Conservation (phyloP, 1,284 basidiomycete genomes). For the Xerocomus minutiporus region DNA sequence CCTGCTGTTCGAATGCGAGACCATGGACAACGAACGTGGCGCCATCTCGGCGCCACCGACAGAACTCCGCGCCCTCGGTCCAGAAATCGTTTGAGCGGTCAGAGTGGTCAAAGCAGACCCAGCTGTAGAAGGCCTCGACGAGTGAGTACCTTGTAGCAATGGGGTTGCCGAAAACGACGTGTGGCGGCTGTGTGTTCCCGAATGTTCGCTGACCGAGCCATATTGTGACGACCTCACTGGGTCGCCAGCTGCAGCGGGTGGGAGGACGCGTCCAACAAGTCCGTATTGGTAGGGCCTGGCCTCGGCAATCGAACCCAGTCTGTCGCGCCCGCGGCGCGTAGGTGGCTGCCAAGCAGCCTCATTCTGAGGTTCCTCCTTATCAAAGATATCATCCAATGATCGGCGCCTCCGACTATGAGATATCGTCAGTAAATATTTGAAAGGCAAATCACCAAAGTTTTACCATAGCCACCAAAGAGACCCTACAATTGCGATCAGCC, state of each 20-base stretch:
- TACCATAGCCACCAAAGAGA: slow-evolving; percentile 50
- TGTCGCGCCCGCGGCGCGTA: slow-evolving; percentile 11
- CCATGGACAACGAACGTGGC: slow-evolving; percentile 23
- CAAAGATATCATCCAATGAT: slow-evolving; percentile 50
- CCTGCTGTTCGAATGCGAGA: slow-evolving; percentile 17
- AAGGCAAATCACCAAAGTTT: slow-evolving; percentile 5
- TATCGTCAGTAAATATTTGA: slow-evolving; percentile 11
- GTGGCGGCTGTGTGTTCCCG: slow-evolving; percentile 28
- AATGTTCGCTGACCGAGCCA: slow-evolving; percentile 20
- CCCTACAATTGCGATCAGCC: slow-evolving; percentile 39
- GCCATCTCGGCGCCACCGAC: slow-evolving; percentile 5
- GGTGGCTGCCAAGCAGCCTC: slow-evolving; percentile 12
- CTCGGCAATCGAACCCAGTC: slow-evolving; percentile 13
- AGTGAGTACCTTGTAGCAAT: slow-evolving; percentile 18
- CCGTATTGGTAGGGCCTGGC: slow-evolving; percentile 51
- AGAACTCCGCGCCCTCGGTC: slow-evolving; percentile 6
- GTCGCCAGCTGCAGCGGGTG: slow-evolving; percentile 37
- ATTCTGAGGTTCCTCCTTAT: slow-evolving; percentile 31
- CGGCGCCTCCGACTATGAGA: slow-evolving; percentile 40
- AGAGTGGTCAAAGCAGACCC: slow-evolving; percentile 28
- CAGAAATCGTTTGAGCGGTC: slow-evolving; percentile 18
- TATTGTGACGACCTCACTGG: slow-evolving; percentile 28
- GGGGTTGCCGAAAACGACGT: slow-evolving; percentile 28
- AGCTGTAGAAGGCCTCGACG: slow-evolving; percentile 41
- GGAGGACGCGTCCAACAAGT: slow-evolving; percentile 41